Base-by-base conservation (phyloP, 176 grass and related monocot genomes). In the Oryza officinalis region DNA sequence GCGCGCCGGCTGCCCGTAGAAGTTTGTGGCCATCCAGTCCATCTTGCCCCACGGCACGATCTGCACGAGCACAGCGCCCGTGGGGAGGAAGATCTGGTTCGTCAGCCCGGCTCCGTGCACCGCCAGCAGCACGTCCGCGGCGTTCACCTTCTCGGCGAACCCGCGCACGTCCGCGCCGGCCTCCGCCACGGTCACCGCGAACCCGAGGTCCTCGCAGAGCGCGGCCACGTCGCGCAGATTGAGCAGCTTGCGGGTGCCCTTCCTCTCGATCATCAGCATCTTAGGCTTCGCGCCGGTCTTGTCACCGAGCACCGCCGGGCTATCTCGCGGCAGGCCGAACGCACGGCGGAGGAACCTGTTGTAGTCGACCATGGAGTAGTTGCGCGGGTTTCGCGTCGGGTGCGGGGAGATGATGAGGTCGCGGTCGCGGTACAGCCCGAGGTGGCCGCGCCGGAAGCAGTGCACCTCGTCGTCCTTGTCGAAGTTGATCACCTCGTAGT, bases 71-170 rank as follows among this genome's bases (percentile, higher is more conserved):
- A 94, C 92, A 25, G 89, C 92, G 18, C 89, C 80, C 2, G 88
- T 92, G 0, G 94, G 94, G 26, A 97, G 90, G 83, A 97, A 97
- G 40, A 94, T 79, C 83, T 94, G 88, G 81, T 94, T 94, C 1
- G 95, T 92, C 61, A 94, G 83, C 31, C 95, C 95, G 3, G 95
- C 92, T 27, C 95, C 92, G 47, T 94, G 95, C 26, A 85, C 95
- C 1, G 92, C 92, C 17, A 98, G 63, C 63, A 98, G 88, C 46
- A 94, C 92, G 71, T 98, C 92, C 35, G 80, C 87, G 0, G 95
- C 67, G 84, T 97, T 97, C 1, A 97, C 92, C 10, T 32, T 69
- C 37, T 47, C 85, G 6, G 92, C 94, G 80, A 92, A 91, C 6
- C 23, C 70, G 23, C 63, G 46, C 32, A 97, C 85, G 80, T 94